phyloP scores from a whole-genome alignment of 2,329 filamentous ascomycete species.

The Tricladium varicosporioides region DNA sequence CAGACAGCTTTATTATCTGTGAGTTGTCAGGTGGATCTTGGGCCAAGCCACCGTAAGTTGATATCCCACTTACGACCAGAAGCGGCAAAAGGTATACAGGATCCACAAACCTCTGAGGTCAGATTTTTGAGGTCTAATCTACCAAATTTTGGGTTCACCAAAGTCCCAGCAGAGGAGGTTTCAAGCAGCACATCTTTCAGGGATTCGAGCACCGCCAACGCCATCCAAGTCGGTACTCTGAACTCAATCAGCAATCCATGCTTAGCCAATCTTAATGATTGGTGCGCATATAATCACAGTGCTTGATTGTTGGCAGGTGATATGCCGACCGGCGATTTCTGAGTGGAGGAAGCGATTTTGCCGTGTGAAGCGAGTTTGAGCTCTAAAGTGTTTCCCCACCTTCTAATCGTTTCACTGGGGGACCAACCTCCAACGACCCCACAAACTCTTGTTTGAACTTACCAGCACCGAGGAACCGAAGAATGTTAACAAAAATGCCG shows the following conservation, averaged over 20 bases:
- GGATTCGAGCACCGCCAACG: too few species aligned
- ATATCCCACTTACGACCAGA: neutral
- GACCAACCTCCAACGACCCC: neutral
- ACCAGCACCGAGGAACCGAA: neutral
- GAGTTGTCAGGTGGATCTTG: neutral
- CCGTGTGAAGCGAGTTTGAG: neutral
- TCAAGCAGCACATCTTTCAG: too few species aligned
- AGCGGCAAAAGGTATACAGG: neutral
- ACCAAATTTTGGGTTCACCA: too few species aligned
- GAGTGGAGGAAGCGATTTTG: constrained; percentile 5
- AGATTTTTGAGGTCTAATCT: too few species aligned
- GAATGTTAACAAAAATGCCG: neutral
- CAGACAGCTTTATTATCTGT: neutral
- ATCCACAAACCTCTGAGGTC: neutral
- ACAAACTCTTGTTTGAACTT: neutral
- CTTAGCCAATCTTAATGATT: neutral
- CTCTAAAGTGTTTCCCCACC: neutral
- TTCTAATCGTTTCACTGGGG: neutral
- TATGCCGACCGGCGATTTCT: neutral
- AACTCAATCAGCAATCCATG: neutral
- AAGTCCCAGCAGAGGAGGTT: too few species aligned
- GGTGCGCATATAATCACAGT: neutral
- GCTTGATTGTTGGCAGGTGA: neutral
- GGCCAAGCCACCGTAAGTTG: neutral
- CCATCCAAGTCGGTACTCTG: neutral